Evolutionary conservation across 257 asterid species (phyloP).

Genomic region (Jacaranda copaia): DNA sequence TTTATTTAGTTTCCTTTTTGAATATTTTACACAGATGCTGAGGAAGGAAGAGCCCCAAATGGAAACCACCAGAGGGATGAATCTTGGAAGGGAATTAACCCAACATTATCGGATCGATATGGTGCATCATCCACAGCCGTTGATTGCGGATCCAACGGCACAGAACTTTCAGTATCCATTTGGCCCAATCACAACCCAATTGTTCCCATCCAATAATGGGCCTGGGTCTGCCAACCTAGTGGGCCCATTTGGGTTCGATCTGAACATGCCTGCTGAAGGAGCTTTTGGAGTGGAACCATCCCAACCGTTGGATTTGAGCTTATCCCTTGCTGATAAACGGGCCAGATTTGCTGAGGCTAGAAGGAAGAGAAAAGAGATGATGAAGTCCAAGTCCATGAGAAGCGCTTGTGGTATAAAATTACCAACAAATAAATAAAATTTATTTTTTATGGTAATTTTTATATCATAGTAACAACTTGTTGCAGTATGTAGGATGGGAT

Average conservation of each 20-base stretch:
- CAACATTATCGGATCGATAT: constrained; percentile 25
- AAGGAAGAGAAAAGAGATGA: constrained; percentile 54
- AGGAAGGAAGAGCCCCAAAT: constrained; percentile 34
- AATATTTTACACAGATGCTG: constrained; percentile 19
- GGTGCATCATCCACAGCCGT: constrained; percentile 35
- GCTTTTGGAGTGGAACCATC: constrained; percentile 30
- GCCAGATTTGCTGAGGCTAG: constrained; percentile 69
- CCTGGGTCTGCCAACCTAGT: constrained; percentile 29
- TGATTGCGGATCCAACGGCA: constrained; percentile 41
- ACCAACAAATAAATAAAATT: not conserved
- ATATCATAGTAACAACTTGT: not conserved
- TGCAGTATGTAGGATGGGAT: not conserved
- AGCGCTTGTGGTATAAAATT: constrained; percentile 30
- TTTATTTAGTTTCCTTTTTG: constrained; percentile 6
- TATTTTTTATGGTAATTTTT: not conserved
- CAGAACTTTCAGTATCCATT: constrained; percentile 24
- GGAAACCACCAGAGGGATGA: constrained; percentile 16
- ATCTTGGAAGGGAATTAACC: constrained; percentile 2
- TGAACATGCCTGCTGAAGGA: constrained; percentile 46
- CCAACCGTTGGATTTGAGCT: constrained; percentile 47
- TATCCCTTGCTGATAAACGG: constrained; percentile 38
- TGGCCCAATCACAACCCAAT: constrained; percentile 37
- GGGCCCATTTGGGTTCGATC: constrained; percentile 56
- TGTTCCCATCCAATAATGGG: constrained; percentile 37
- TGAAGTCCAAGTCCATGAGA: constrained; percentile 42